Conservation (phyloP, 805 yeast species). For the Sporopachydermia quercuum region DNA sequence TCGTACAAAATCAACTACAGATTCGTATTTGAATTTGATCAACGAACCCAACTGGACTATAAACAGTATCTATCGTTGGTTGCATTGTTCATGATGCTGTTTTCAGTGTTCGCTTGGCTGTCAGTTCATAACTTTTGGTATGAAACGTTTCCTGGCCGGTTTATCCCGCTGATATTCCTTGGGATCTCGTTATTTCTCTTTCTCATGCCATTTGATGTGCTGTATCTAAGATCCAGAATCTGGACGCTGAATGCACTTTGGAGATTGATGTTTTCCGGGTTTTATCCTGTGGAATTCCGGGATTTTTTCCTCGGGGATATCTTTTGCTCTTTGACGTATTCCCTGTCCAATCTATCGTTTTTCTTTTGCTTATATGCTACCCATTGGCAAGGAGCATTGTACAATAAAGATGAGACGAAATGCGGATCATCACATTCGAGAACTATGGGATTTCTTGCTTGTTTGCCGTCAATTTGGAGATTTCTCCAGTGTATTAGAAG, state of each 20-base stretch:
- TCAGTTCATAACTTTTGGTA: conserved; percentile 64
- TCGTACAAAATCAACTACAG: conserved; percentile 69
- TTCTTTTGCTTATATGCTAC: conserved; percentile 72
- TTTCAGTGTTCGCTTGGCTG: conserved; percentile 57
- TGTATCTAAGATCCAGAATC: conserved; percentile 47
- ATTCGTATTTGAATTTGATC: conserved; percentile 80
- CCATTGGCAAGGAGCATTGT: conserved; percentile 45
- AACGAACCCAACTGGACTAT: conserved; percentile 47
- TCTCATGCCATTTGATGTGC: conserved; percentile 44
- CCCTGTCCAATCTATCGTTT: conserved; percentile 72
- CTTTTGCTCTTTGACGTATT: conserved; percentile 74
- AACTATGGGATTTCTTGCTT: conserved; percentile 66
- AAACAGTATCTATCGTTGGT: conserved; percentile 56
- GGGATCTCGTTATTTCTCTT: conserved; percentile 34
- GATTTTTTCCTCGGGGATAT: conserved; percentile 92
- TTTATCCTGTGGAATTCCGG: conserved; percentile 88
- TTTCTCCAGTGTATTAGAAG: conserved; percentile 83
- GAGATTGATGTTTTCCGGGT: conserved; percentile 66
- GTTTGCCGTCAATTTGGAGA: conserved; percentile 85
- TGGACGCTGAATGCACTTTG: conserved; percentile 66
- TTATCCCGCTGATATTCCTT: conserved; percentile 70
- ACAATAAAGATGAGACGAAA: conserved; percentile 20
- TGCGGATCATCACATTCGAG: conserved; percentile 76
- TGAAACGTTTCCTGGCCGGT: conserved; percentile 38
- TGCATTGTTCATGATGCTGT: conserved; percentile 36